Conservation (phyloP, 2,329 filamentous ascomycete genomes). For the Stachybotrys echinatus region DNA sequence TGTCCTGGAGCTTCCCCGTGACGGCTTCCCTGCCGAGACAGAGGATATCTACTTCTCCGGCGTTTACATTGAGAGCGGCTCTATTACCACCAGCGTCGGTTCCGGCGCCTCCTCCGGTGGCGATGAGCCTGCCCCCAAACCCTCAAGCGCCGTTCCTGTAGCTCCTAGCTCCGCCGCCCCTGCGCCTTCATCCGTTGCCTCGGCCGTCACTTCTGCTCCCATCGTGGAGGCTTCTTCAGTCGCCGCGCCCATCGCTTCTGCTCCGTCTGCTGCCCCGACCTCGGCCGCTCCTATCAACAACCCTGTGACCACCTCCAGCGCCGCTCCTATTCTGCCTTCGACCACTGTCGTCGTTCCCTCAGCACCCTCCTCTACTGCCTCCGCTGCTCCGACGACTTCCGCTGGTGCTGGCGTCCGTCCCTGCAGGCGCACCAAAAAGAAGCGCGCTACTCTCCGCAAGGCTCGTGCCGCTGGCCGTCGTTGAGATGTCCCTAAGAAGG, state of each 20-base stretch:
- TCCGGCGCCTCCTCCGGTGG: not conserved
- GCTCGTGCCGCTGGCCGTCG: not conserved
- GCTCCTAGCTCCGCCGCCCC: not conserved
- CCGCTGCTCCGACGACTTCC: not conserved
- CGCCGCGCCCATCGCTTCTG: not conserved
- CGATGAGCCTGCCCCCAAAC: not conserved
- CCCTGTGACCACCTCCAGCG: not conserved
- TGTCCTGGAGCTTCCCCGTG: constrained; percentile 58
- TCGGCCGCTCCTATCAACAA: not conserved
- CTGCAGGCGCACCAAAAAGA: constrained; percentile 1
- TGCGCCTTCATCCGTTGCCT: not conserved
- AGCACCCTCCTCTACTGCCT: not conserved
- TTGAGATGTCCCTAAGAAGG: not conserved
- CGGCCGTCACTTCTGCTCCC: not conserved
- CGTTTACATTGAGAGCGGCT: constrained; percentile 57
- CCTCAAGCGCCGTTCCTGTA: not conserved
- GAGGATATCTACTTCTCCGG: constrained; percentile 71
- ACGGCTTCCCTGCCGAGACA: constrained; percentile 43
- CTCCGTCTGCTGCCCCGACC: not conserved
- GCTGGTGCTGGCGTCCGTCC: not conserved
- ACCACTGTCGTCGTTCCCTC: not conserved
- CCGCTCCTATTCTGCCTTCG: not conserved
- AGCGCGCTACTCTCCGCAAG: not conserved
- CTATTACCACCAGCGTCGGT: constrained; percentile 23
- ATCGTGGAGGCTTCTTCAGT: not conserved